Evolutionary conservation across 495 filamentous ascomycete species (phyloP).

Genomic region (Xylaria acuta): DNA sequence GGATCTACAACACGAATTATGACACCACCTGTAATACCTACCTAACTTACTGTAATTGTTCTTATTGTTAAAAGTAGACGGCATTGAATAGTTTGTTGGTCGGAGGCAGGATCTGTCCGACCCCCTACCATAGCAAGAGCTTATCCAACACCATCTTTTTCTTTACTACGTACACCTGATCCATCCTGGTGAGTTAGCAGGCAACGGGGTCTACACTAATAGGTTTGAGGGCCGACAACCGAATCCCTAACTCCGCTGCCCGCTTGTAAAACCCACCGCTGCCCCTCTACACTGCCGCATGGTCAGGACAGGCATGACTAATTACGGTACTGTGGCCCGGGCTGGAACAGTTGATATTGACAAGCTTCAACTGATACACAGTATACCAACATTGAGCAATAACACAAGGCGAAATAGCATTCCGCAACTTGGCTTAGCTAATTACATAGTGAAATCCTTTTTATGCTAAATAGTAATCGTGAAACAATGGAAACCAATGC

Average conservation of each 20-base stretch:
- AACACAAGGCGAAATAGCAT: not conserved
- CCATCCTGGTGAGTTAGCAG: not conserved
- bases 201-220: too few relatives aligned
- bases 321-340: not conserved
- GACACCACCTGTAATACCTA: too few relatives aligned
- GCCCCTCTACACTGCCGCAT: not conserved
- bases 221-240: not conserved
- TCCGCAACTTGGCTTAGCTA: not conserved
- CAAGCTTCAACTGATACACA: not conserved
- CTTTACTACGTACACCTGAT: not conserved
- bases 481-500: not conserved
- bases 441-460: not conserved
- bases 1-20: not conserved
- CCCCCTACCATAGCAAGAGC: not conserved
- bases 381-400: not conserved
- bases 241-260: constrained; percentile 13
- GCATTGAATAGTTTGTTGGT: too few relatives aligned
- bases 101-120: not conserved
- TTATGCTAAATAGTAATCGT: not conserved
- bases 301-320: not conserved
- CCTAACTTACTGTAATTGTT: too few relatives aligned
- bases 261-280: not conserved
- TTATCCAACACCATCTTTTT: not conserved
- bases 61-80: not conserved
- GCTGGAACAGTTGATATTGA: not conserved